phyloP scores from a whole-genome alignment of 106 monocot genomes.

The Dendrobium officinale region DNA sequence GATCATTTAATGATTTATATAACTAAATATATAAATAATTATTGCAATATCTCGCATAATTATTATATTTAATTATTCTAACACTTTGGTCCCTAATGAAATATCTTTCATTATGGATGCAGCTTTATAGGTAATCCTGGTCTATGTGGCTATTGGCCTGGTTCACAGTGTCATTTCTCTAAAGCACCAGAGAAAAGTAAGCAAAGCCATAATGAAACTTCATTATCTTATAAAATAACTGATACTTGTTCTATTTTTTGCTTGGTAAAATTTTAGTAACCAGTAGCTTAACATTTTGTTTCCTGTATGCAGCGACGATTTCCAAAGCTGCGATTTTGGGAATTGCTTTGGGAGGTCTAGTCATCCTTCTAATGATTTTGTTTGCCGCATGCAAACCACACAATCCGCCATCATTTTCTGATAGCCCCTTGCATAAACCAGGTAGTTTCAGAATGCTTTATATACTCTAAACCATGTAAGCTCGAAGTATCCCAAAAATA shows the following conservation, averaged over 20 bases:
- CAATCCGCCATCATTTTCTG: slow-evolving; percentile 40
- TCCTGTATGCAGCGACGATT: slow-evolving; percentile 24
- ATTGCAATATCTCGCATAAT: no score
- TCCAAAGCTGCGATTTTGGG: slow-evolving; percentile 85
- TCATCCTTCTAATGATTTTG: slow-evolving; percentile 73
- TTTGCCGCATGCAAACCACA: slow-evolving; percentile 73
- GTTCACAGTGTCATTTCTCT: slow-evolving; percentile 45
- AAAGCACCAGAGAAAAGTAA: slow-evolving; percentile 47
- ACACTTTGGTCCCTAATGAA: background rate
- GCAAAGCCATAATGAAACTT: background rate
- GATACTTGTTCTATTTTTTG: background rate
- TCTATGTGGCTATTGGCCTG: slow-evolving; percentile 81
- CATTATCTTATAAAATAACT: background rate
- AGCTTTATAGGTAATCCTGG: slow-evolving; percentile 92
- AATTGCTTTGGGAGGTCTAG: slow-evolving; percentile 68
- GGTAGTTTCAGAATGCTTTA: slow-evolving; percentile 21
- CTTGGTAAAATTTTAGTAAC: background rate
- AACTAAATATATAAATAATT: no score
- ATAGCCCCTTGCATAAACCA: slow-evolving; percentile 56
- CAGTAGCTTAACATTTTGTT: background rate
- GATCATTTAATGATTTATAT: no score
- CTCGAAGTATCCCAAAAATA: background rate
- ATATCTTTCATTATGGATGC: background rate
- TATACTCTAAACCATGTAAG: background rate
- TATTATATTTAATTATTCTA: no score